Conservation (phyloP, 495 filamentous ascomycete genomes). For the Amorphotheca resinae region DNA sequence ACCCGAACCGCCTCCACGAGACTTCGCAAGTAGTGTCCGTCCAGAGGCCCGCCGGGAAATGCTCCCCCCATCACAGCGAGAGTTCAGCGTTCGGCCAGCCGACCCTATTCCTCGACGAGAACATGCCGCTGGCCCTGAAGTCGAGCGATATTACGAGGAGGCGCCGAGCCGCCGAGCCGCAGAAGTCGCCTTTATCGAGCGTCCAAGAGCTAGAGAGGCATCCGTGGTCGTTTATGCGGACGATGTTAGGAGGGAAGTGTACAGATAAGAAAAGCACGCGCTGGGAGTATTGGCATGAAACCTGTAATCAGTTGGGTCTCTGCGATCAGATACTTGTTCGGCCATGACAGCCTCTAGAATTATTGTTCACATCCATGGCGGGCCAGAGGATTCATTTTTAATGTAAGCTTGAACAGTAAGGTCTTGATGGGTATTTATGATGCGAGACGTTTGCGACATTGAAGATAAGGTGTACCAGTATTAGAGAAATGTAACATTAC, state of each 20-base stretch:
- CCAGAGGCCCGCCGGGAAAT: constrained; percentile 19
- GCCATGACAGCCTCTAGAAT: too few relatives aligned
- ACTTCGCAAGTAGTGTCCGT: constrained; percentile 29
- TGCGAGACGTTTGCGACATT: too few relatives aligned
- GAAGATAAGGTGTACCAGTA: too few relatives aligned
- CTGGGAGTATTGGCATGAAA: neutral
- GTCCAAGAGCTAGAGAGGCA: constrained; percentile 22
- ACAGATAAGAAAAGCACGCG: constrained; percentile 8
- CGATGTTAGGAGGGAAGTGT: constrained; percentile 23
- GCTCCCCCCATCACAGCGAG: constrained; percentile 24
- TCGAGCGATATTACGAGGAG: constrained; percentile 29
- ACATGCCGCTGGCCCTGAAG: constrained; percentile 7
- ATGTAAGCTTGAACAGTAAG: too few relatives aligned
- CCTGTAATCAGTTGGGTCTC: too few relatives aligned
- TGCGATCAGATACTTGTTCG: too few relatives aligned
- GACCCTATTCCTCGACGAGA: constrained; percentile 8
- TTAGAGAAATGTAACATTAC: too few relatives aligned
- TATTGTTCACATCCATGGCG: too few relatives aligned
- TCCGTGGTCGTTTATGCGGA: constrained; percentile 29
- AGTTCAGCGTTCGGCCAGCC: constrained; percentile 32
- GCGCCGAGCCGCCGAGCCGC: constrained; percentile 23
- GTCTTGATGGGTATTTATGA: too few relatives aligned
- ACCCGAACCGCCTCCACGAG: constrained; percentile 29
- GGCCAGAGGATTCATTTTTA: too few relatives aligned
- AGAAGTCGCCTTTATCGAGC: constrained; percentile 35